Evolutionary conservation across 345 rosid genomes (phyloP), one percentile per base, ranked within the genome.

Genomic region (Tarenaya hassleriana): DNA sequence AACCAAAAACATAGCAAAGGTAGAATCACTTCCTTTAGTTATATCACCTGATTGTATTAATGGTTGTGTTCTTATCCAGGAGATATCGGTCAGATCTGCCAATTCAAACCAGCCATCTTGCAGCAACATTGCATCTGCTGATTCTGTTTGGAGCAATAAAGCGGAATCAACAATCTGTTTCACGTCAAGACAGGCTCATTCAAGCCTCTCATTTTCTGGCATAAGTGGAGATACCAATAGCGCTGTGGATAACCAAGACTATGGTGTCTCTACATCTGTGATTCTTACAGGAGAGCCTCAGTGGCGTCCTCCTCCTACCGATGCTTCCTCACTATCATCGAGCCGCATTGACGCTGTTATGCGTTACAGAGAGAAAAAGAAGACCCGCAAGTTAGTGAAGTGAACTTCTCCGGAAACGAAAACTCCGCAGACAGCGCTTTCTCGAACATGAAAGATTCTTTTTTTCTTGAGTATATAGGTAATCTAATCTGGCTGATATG

Each of bases 341-440:
- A 75, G 57, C 66, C 66, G 84, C 35, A 79, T 62, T 60, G 29
- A 77, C 58, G 90, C 95, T 21, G 86, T 82, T 47, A 51, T 79
- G 81, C 95, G 90, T 34, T 85, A 85, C 72, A 85, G 69, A 73
- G 90, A 82, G 59, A 85, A 85, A 72, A 82, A 76, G 78, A 85
- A 79, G 78, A 71, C 71, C 12, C 84, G 90, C 68, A 75, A 68
- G 95, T 85, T n/a, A n/a, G n/a, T n/a, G n/a, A 70, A 74, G 95
- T 69, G 14, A 40, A 13, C 5, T 24, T 24, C 29, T 24, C 29
- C n/a, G n/a, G n/a, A n/a, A n/a, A n/a, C n/a, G n/a, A n/a, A n/a
- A n/a, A n/a, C n/a, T n/a, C n/a, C n/a, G n/a, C n/a, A n/a, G n/a
- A n/a, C n/a, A n/a, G n/a, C n/a, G n/a, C n/a, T n/a, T n/a, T n/a